Evolutionary conservation across 352 stramenopile genomes (phyloP), one percentile per base, ranked within the genome.

Genomic region (Globisporangium abappressorium): DNA sequence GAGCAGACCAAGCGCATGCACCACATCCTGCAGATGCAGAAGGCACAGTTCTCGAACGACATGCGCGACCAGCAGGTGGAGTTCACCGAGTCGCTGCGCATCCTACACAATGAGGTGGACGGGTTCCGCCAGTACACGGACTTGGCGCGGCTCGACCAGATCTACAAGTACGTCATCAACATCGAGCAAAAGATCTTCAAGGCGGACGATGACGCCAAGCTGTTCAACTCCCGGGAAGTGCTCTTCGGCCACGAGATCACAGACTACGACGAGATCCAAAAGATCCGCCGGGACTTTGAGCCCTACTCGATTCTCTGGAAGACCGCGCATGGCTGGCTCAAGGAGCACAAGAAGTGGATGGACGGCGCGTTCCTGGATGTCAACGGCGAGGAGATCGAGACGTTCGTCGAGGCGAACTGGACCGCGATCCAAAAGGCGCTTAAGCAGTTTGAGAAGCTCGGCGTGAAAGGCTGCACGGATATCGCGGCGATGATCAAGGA

Each of bases 251-350:
- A 91, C 24, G 84, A 96, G 26, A 71, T 95, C n/a, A 97, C 94
- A 3, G 91, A 98, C 65, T 98, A 98, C 62, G 82, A 93, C 51
- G 79, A 95, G 62, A 87, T 98, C 24, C 78, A 89, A 49, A 92
- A 95, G 54, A 93, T 98, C 55, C 77, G 82, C 0, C 94, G 97
- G 33, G 80, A 93, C 38, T 98, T 98, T 71, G 94, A 98, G 60
- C 93, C 95, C 7, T 98, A 98, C 70, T 95, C 90, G n/a, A 84
- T 95, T 49, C 73, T 98, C 3, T 98, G 95, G 95, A 95, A 97
- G 70, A 97, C 86, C 1, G 84, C 87, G 5, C 91, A 96, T 62
- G 86, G 86, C 34, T 98, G 94, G 94, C 70, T 96, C n/a, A 80
- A 92, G 63, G 87, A 94, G 62, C 89, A 98, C 65, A 92, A 96